Evolutionary conservation across 2,329 filamentous ascomycete genomes (phyloP).

Genomic region (Cordyceps pruinosa): DNA sequence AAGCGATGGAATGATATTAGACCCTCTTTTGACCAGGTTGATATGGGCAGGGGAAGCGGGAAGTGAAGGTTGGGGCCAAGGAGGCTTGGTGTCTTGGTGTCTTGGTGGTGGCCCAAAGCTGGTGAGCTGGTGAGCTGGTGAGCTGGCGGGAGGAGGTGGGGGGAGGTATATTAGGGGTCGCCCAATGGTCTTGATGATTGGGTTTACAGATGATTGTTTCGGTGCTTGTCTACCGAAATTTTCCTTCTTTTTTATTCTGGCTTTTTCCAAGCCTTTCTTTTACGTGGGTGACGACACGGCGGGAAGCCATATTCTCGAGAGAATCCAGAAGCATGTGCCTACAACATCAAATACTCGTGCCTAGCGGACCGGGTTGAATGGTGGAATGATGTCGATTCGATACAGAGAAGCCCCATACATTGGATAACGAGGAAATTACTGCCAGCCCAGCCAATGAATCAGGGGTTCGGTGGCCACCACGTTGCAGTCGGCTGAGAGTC

Average conservation of each 20-base stretch:
- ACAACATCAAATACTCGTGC: too few species aligned
- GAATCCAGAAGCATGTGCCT: not conserved
- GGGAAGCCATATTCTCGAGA: too few species aligned
- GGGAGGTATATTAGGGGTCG: not conserved
- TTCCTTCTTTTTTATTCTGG: not conserved
- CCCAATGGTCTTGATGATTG: not conserved
- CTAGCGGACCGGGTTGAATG: too few species aligned
- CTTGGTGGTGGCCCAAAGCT: not conserved
- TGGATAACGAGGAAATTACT: not conserved
- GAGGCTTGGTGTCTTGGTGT: too few species aligned
- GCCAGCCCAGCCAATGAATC: constrained; percentile 7
- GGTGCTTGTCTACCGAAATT: not conserved
- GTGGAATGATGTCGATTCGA: too few species aligned
- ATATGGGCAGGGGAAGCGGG: constrained; percentile 2
- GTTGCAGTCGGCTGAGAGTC: not conserved
- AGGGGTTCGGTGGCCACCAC: constrained; percentile 1
- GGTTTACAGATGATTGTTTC: too few species aligned
- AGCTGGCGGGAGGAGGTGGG: not conserved
- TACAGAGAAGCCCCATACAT: not conserved
- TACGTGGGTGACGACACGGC: too few species aligned
- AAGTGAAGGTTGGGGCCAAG: not conserved
- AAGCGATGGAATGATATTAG: constrained; percentile 6
- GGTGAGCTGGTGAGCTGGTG: not conserved
- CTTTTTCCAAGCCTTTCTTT: too few species aligned
- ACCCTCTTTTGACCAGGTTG: constrained; percentile 4